Evolutionary conservation across 2,329 filamentous ascomycete species (phyloP).

Genomic region (Exophiala xenobiotica): DNA sequence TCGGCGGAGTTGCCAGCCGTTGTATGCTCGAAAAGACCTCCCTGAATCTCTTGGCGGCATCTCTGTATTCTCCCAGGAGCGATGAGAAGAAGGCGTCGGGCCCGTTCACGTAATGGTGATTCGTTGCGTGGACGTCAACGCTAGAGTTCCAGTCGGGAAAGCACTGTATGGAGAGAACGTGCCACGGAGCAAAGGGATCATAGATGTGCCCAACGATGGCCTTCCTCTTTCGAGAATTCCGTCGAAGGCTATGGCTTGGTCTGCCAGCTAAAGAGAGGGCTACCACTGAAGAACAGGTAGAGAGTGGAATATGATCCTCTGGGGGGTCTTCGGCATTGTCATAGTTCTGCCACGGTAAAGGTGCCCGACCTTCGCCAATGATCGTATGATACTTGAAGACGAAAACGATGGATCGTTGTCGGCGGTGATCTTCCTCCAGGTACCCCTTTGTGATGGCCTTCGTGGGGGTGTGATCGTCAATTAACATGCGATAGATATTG

Average conservation of each 20-base stretch:
- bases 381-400: constrained; percentile 66
- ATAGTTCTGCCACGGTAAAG: constrained; percentile 60
- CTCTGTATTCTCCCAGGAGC: constrained; percentile 59
- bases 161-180: constrained; percentile 59
- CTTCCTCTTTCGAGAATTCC: constrained; percentile 50
- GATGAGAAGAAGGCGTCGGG: constrained; percentile 62
- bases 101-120: constrained; percentile 59
- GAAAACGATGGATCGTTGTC: constrained; percentile 61
- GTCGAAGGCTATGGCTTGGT: constrained; percentile 51
- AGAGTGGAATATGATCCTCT: constrained; percentile 56
- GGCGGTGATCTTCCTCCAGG: constrained; percentile 46
- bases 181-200: constrained; percentile 61
- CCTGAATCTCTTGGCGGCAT: constrained; percentile 59
- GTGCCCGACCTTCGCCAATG: constrained; percentile 55
- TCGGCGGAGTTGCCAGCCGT: constrained; percentile 59
- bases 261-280: constrained; percentile 58
- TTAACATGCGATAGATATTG: constrained; percentile 57
- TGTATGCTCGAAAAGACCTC: constrained; percentile 58
- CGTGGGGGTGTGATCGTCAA: constrained; percentile 44
- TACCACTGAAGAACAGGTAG: constrained; percentile 60
- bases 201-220: constrained; percentile 54
- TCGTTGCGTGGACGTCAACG: constrained; percentile 56
- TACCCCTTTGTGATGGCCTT: constrained; percentile 52
- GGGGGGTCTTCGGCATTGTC: constrained; percentile 46
- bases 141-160: constrained; percentile 60